These are phyloP conservation scores for Pestalotiopsis sp. DNA, from an alignment of 2,329 filamentous ascomycete species.

Conservation along the genomic window DNA sequence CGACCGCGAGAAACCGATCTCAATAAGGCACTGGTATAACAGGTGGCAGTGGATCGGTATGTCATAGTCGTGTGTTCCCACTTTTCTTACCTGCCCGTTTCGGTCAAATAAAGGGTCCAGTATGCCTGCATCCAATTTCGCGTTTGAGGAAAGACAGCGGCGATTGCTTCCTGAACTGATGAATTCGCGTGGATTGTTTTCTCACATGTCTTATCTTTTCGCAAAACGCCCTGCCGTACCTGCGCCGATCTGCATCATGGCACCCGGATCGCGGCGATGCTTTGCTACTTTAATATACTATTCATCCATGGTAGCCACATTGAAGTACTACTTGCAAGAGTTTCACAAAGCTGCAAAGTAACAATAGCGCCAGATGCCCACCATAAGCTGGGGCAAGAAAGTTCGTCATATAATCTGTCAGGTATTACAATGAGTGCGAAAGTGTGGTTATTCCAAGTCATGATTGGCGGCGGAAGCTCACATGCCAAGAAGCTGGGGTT, in stretches of 20 bases:
- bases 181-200: not conserved
- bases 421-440: not conserved
- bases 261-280: not conserved
- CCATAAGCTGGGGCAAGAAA: too few relatives aligned
- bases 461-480: not conserved
- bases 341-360: too few relatives aligned
- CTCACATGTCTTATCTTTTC: slow-evolving; percentile 1
- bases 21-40: not conserved
- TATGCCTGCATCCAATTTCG: not conserved
- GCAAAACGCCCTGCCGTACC: not conserved
- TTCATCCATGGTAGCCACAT: too few relatives aligned
- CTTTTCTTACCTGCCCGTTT: slow-evolving; percentile 4
- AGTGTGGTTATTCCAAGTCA: not conserved
- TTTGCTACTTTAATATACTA: not conserved
- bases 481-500: not conserved
- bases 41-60: not conserved
- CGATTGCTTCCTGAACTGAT: not conserved
- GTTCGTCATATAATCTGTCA: too few relatives aligned
- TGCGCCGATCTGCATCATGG: not conserved
- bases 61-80: not conserved
- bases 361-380: too few relatives aligned
- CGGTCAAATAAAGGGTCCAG: not conserved
- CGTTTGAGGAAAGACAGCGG: slow-evolving; percentile 1
- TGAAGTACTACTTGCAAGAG: too few relatives aligned
- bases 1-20: not conserved